phyloP scores from a whole-genome alignment of 352 stramenopile genomes.

The Globisporangium perplexum region DNA sequence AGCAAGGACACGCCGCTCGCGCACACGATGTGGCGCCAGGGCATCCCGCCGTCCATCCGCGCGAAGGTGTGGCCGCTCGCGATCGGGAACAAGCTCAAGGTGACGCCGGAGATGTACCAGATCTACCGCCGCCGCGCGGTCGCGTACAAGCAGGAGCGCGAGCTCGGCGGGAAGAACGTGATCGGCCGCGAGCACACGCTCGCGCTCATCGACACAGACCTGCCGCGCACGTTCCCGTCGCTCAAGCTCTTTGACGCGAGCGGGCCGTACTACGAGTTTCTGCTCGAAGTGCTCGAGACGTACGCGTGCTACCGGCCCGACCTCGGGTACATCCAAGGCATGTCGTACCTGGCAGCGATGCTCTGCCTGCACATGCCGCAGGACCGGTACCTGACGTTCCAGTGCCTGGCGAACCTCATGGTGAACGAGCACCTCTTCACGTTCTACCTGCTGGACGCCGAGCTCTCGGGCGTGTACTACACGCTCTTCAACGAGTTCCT shows the following conservation, averaged over 20 bases:
- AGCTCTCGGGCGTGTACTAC: slow-evolving; percentile 80
- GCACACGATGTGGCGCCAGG: slow-evolving; percentile 74
- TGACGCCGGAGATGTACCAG: slow-evolving; percentile 84
- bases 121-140: slow-evolving; percentile 67
- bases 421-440: slow-evolving; percentile 86
- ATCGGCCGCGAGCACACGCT: slow-evolving; percentile 74
- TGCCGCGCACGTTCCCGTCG: slow-evolving; percentile 82
- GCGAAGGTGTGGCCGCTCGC: slow-evolving; percentile 78
- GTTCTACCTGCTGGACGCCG: slow-evolving; percentile 81
- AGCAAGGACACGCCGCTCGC: slow-evolving; percentile 67
- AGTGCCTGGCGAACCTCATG: slow-evolving; percentile 86
- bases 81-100: slow-evolving; percentile 82
- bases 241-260: slow-evolving; percentile 72
- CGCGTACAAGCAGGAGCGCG: slow-evolving; percentile 50
- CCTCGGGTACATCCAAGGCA: slow-evolving; percentile 87
- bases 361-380: slow-evolving; percentile 83
- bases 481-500: slow-evolving; percentile 75
- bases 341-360: slow-evolving; percentile 86
- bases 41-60: slow-evolving; percentile 78
- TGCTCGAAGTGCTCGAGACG: slow-evolving; percentile 80
- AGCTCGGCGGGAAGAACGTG: slow-evolving; percentile 21
- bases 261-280: slow-evolving; percentile 67
- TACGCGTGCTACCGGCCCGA: slow-evolving; percentile 86
- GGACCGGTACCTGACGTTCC: slow-evolving; percentile 76
- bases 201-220: slow-evolving; percentile 80